These are phyloP conservation scores for Thraustochytrium striatum DNA, from an alignment of 352 stramenopile genomes.

Conservation along the genomic window DNA sequence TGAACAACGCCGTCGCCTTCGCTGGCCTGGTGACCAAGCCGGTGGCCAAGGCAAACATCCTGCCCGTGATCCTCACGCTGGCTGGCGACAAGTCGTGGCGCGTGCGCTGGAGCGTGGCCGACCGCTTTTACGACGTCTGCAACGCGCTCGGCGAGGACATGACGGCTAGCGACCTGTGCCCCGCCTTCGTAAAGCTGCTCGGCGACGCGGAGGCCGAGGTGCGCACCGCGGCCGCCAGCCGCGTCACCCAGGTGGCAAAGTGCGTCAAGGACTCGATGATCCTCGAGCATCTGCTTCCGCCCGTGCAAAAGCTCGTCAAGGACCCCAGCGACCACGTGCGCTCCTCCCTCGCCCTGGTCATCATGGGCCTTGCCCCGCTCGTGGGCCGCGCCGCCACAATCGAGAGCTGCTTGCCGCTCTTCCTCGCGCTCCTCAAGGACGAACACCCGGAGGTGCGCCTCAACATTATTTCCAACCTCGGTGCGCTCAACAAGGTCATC, in stretches of 20 bases:
- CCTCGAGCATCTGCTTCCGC: slow-evolving; percentile 51
- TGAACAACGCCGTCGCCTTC: slow-evolving; percentile 92
- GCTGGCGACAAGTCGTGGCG: slow-evolving; percentile 94
- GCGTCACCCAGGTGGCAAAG: slow-evolving; percentile 67
- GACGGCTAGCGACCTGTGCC: slow-evolving; percentile 55
- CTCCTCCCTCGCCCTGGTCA: slow-evolving; percentile 84
- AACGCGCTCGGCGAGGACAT: slow-evolving; percentile 66
- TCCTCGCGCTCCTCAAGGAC: slow-evolving; percentile 90
- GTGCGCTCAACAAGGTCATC: slow-evolving; percentile 92
- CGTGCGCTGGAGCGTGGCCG: slow-evolving; percentile 93
- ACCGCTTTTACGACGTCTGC: slow-evolving; percentile 89
- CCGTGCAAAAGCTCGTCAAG: slow-evolving; percentile 72
- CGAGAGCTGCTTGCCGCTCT: slow-evolving; percentile 86
- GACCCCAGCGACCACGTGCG: slow-evolving; percentile 94
- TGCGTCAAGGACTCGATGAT: slow-evolving; percentile 48
- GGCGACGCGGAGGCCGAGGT: slow-evolving; percentile 95
- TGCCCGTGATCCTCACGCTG: slow-evolving; percentile 70
- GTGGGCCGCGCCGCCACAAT: slow-evolving; percentile 87
- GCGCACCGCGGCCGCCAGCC: slow-evolving; percentile 86
- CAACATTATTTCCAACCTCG: slow-evolving; percentile 96
- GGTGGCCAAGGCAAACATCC: slow-evolving; percentile 44
- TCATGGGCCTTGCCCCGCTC: slow-evolving; percentile 90
- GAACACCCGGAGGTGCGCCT: slow-evolving; percentile 93
- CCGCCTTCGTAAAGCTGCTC: slow-evolving; percentile 84
- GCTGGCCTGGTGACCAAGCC: slow-evolving; percentile 69